Conservation (phyloP, 257 asterid genomes). For the Sherardia arvensis region DNA sequence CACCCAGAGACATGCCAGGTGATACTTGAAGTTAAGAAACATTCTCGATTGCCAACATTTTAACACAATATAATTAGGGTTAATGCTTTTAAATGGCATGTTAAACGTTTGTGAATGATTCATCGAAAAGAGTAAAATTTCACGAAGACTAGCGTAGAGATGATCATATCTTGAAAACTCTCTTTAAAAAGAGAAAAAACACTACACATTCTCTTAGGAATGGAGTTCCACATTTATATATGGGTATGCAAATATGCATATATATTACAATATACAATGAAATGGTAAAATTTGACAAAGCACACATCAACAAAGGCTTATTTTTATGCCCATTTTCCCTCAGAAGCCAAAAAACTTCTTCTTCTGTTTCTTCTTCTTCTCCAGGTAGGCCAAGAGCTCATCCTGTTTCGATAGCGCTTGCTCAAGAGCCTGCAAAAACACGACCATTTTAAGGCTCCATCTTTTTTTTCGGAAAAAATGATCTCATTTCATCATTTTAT, state of each 20-base stretch:
- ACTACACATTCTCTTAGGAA: constrained; percentile 1
- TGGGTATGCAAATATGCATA: not conserved
- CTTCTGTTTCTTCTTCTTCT: constrained; percentile 73
- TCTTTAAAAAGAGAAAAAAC: not conserved
- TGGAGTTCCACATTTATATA: not conserved
- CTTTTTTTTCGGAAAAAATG: no score
- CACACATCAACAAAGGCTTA: constrained; percentile 1
- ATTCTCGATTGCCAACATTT: no score
- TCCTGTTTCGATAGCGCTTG: constrained; percentile 59
- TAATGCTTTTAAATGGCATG: no score
- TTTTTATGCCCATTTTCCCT: constrained; percentile 1
- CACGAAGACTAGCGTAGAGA: no score
- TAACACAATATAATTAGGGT: no score
- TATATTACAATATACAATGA: constrained; percentile 6
- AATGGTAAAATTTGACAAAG: not conserved
- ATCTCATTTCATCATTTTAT: no score
- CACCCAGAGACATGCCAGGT: no score
- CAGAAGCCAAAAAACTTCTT: constrained; percentile 78
- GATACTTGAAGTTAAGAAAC: no score
- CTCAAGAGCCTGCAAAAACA: constrained; percentile 52
- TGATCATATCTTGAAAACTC: not conserved
- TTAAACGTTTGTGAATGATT: no score
- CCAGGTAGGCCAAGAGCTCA: constrained; percentile 59
- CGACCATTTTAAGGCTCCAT: not conserved
- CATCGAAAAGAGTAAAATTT: no score